Base-by-base conservation (phyloP, 495 filamentous ascomycete species). In the Lophiostoma macrostomum region DNA sequence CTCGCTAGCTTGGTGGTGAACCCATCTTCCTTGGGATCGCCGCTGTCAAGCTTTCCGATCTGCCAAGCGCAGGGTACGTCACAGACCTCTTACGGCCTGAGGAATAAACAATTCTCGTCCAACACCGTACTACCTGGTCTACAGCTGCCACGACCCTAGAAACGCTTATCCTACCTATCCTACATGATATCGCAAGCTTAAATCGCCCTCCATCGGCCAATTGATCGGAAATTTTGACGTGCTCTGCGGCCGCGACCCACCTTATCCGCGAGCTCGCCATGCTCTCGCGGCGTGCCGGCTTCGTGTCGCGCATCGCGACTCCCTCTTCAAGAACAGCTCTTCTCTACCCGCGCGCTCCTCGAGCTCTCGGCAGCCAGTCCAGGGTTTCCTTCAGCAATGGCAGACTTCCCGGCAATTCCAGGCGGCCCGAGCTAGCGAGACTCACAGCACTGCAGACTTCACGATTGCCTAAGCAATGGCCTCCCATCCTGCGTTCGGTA, bases 51-150 rank as follows among this genome's bases (percentile, higher is more conserved):
- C 50, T 53, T 51, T 37, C 24, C 40, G 10, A 4, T 14, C 29
- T 13, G 44, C 53, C 36, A 56, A 50, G 44, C 22, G n/a, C n/a
- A n/a, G n/a, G n/a, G n/a, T 49, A 57, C 53, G 53, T 57, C 53
- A 57, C 53, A n/a, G n/a, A n/a, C n/a, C 14, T 8, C 23, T 32
- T 3, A 28, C 22, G n/a, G 28, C 35, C n/a, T n/a, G n/a, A n/a
- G n/a, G 37, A 36, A 49, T 56, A 56, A 41, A 56, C 46, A 45
- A 57, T 57, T 27, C 12, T 29, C 40, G 22, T n/a, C 14, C 14
- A n/a, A n/a, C n/a, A n/a, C 29, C 25, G 3, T 30, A 20, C 29
- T 22, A 24, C 29, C 13, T 30, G 20, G 14, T 36, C 10, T 23
- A 24, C 20, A 16, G 5, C 20, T 18, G 16, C 29, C 13, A 18